phyloP scores from a whole-genome alignment of 768 basidiomycete species.

The Mycena belliarum region DNA sequence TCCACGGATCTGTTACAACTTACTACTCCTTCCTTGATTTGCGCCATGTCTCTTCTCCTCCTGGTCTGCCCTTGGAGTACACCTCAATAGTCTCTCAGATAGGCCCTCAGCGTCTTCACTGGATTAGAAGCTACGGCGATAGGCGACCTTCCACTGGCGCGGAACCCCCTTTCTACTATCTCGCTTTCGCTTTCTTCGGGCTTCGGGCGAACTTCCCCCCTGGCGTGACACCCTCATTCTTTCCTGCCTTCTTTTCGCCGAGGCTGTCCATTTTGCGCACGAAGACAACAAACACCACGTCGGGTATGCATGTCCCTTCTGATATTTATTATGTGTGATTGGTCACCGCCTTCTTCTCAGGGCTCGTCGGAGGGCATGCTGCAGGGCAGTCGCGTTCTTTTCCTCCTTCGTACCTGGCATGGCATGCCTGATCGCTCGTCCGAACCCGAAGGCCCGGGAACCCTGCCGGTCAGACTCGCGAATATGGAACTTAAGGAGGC shows the following conservation, averaged over 20 bases:
- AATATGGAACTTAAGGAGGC: not conserved
- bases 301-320: conserved; percentile 1
- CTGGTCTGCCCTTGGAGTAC: not conserved
- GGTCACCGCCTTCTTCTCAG: conserved; percentile 6
- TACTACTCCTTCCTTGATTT: not conserved
- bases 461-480: not conserved
- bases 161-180: not conserved
- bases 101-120: not conserved
- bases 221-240: not conserved
- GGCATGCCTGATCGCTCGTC: not conserved
- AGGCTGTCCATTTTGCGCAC: conserved; percentile 4
- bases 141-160: not conserved
- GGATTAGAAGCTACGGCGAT: not conserved
- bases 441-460: not conserved
- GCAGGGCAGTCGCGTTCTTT: not conserved
- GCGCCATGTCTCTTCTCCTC: not conserved
- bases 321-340: conserved; percentile 14
- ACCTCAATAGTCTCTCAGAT: not conserved
- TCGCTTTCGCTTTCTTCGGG: not conserved
- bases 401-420: not conserved
- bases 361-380: not conserved
- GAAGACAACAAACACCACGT: conserved; percentile 7
- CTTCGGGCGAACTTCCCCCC: not conserved
- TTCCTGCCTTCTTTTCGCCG: not conserved
- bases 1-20: too few relatives aligned